Percentiles rank a stretch among this genome's conserved stretches.
Conservation (phyloP, 331 rosid species). For the Cydonia oblonga region DNA sequence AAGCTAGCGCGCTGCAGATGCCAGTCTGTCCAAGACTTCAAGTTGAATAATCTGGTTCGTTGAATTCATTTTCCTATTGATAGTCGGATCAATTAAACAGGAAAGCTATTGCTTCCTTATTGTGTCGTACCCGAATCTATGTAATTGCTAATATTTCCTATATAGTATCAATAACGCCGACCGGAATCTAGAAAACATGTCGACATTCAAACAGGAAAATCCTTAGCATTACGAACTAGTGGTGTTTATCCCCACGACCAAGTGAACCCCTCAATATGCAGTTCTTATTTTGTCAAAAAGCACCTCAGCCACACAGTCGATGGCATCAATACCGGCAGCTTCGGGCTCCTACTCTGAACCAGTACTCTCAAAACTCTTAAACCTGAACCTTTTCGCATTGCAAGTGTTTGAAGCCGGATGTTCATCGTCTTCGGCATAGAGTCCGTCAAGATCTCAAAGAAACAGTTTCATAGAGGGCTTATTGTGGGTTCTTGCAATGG, state of each 20-base stretch:
- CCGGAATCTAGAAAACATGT: no score
- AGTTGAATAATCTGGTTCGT: not conserved
- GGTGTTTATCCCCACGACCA: no score
- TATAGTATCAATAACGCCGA: not conserved
- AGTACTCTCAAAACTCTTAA: no score
- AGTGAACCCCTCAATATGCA: not conserved
- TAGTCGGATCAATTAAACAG: not conserved
- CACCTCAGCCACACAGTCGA: not conserved
- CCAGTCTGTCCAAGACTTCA: not conserved
- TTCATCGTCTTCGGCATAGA: no score
- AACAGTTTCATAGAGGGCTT: no score
- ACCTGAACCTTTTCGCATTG: no score
- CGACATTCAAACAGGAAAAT: no score
- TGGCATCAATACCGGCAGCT: not conserved
- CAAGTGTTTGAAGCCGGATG: no score
- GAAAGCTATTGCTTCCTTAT: not conserved
- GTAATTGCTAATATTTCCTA: not conserved
- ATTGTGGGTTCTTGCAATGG: no score
- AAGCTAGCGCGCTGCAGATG: not conserved
- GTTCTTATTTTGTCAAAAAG: not conserved
- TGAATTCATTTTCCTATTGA: not conserved
- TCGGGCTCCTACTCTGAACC: no score
- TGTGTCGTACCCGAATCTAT: not conserved
- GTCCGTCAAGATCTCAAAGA: no score
- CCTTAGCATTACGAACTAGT: no score